Conservation (phyloP, 1,139 yeast genomes). For the Protomyces macrosporus region DNA sequence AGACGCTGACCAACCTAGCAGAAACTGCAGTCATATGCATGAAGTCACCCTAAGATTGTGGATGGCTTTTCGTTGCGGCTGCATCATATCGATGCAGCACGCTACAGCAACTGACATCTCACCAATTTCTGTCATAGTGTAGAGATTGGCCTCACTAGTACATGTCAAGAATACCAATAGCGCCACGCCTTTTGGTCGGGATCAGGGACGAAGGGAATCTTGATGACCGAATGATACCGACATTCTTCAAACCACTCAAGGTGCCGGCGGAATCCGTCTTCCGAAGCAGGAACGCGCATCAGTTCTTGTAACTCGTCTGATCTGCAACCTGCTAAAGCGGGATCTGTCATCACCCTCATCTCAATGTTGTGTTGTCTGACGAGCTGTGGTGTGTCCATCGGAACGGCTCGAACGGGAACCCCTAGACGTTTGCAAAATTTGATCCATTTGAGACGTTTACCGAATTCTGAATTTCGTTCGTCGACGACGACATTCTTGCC, state of each 20-base stretch:
- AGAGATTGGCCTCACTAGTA: too few relatives aligned
- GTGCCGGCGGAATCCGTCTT: neutral
- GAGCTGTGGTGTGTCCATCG: constrained; percentile 1
- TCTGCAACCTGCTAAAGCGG: neutral
- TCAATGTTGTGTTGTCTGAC: constrained; percentile 25
- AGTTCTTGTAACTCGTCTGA: neutral
- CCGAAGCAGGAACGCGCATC: neutral
- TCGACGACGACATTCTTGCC: constrained; percentile 26
- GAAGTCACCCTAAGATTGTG: too few relatives aligned
- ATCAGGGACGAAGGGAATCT: neutral
- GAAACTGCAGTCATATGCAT: too few relatives aligned
- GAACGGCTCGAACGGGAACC: neutral
- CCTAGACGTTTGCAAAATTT: neutral
- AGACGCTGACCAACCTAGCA: too few relatives aligned
- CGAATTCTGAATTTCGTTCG: constrained; percentile 24
- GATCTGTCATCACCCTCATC: constrained; percentile 9
- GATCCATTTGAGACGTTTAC: constrained; percentile 24
- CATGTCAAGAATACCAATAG: neutral
- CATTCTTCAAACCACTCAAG: too few relatives aligned
- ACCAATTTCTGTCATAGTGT: too few relatives aligned
- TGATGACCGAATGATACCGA: neutral
- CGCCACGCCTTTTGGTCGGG: neutral
- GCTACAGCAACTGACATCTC: too few relatives aligned
- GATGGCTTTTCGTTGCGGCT: too few relatives aligned
- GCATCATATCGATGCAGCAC: too few relatives aligned